Evolutionary conservation across 192 early-diverging fungal genomes (phyloP).

Genomic region (Linnemannia elongata): DNA sequence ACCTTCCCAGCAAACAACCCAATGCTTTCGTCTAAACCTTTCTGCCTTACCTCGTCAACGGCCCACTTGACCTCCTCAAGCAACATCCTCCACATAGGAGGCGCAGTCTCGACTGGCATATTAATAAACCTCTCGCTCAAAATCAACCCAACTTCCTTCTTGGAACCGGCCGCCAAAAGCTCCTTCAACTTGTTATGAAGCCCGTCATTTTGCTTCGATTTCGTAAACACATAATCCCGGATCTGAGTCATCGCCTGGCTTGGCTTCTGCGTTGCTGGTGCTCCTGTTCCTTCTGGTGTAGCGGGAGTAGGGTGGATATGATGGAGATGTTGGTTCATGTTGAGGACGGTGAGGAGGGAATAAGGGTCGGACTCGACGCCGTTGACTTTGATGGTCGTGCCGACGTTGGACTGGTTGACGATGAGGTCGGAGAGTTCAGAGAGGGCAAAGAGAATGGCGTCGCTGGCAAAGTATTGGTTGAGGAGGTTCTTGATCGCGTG

Average conservation of each 20-base stretch:
- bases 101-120: conserved; percentile 94
- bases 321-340: conserved; percentile 72
- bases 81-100: conserved; percentile 94
- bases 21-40: background rate
- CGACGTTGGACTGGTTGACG: conserved; percentile 80
- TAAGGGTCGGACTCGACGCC: conserved; percentile 86
- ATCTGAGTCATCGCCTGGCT: conserved; percentile 66
- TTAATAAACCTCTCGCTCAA: conserved; percentile 94
- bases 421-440: conserved; percentile 88
- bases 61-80: conserved; percentile 85
- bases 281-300: conserved; percentile 7
- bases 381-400: conserved; percentile 92
- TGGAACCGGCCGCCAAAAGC: conserved; percentile 52
- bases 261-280: conserved; percentile 41
- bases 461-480: conserved; percentile 82
- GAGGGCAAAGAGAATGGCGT: conserved; percentile 79
- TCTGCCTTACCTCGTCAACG: conserved; percentile 69
- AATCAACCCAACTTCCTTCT: conserved; percentile 72
- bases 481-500: conserved; percentile 93
- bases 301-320: conserved; percentile 28
- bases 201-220: conserved; percentile 60
- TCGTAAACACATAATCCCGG: conserved; percentile 76
- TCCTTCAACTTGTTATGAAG: conserved; percentile 50
- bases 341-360: conserved; percentile 85
- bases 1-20: background rate